Base-by-base conservation (phyloP, 1,284 basidiomycete species). In the Sparassis latifolia region DNA sequence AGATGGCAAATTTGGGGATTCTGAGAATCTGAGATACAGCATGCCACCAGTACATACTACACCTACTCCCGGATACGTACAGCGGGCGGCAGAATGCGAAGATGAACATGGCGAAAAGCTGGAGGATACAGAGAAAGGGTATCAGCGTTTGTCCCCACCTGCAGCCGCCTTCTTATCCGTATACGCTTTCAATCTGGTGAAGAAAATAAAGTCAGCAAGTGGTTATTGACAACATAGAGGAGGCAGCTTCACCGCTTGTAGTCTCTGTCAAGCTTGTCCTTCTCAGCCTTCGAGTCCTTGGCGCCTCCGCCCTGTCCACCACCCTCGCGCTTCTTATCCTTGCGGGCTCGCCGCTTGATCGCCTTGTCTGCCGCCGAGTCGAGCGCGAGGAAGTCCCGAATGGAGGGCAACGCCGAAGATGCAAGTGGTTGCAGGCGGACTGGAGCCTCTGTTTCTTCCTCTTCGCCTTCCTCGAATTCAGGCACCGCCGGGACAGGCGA, bases 361-460 rank as follows among this genome's bases (percentile, higher is more conserved):
- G 72, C 73, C 51, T 79, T 78, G 50, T 78, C 79, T 3, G 75
- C 79, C 10, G 79, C 83, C 31, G 80, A 72, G 54, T 92, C 88
- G 67, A 86, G 79, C 3, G 80, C 86, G 41, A 96, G 71, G 51
- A 94, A 77, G 33, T 90, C 86, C 44, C 81, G 80, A 64, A 94
- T 86, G 10, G 89, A 92, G 10, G 89, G 84, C 37, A 94, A 60
- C 4, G 81, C 77, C 27, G 89, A 92, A 10, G 88, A 86, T 46
- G 78, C 73, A 20, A 92, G 77, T 10, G 85, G 84, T 32, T 74
- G 75, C 6, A 95, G 78, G 12, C 84, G 82, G 54, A 72, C 67
- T 4, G 65, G 63, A 29, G 67, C 63, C 51, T 69, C 68, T 37
- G 70, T 69, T 32, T 76, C 75, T 7, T 66, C 69, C 33, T 56